Percentiles rank a stretch among this genome's conserved stretches.
phyloP scores from a whole-genome alignment of 805 yeast genomes.

The Metschnikowia colocasiae region DNA sequence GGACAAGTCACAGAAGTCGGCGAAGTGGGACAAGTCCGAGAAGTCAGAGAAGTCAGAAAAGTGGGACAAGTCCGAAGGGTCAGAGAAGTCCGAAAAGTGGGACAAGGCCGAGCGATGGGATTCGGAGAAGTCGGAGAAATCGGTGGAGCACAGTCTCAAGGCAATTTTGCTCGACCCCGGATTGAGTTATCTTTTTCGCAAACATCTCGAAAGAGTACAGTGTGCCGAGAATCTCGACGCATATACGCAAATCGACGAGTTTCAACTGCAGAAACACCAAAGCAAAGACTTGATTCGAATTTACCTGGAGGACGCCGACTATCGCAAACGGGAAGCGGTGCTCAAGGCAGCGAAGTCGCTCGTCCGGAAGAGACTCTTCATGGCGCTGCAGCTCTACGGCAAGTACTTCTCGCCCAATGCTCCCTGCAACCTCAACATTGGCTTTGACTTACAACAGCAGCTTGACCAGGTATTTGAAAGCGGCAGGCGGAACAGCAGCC shows the following conservation, averaged over 20 bases:
- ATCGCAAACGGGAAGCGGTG: conserved; percentile 12
- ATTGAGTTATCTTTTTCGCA: conserved; percentile 58
- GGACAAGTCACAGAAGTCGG: neutral
- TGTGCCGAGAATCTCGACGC: conserved; percentile 80
- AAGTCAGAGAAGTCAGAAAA: neutral
- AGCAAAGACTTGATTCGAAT: conserved; percentile 35
- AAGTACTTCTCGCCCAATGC: conserved; percentile 64
- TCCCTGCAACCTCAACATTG: conserved; percentile 67
- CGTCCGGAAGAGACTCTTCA: conserved; percentile 54
- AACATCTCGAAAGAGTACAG: conserved; percentile 58
- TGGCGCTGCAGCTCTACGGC: conserved; percentile 61
- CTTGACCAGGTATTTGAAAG: conserved; percentile 29
- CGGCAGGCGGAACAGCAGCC: neutral
- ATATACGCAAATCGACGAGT: conserved; percentile 54
- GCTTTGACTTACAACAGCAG: conserved; percentile 45
- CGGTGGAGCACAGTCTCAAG: conserved; percentile 12
- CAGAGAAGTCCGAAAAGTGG: neutral
- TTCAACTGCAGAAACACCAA: conserved; percentile 44
- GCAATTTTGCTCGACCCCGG: conserved; percentile 71
- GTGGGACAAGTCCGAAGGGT: neutral
- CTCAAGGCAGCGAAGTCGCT: conserved; percentile 22
- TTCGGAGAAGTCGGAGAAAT: neutral
- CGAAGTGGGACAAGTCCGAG: neutral
- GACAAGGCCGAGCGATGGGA: too few species aligned
- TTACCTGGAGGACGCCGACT: conserved; percentile 15